Conservation (phyloP, 208 protist species). For the Eutreptiella sp. region DNA sequence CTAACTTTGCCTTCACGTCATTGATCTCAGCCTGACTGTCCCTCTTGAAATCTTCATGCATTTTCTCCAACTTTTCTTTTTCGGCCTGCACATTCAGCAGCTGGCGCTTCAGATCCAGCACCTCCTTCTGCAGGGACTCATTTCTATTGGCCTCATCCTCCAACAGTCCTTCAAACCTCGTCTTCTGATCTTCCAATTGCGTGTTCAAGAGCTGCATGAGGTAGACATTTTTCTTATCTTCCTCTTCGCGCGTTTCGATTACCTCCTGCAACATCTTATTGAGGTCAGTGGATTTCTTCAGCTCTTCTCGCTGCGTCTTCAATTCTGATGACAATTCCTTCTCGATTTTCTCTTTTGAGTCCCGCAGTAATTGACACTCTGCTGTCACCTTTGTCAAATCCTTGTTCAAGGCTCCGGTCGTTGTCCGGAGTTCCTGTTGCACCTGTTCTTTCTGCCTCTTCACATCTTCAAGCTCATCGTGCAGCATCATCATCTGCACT, state of each 20-base stretch:
- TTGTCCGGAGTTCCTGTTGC: slow-evolving; percentile 30
- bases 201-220: slow-evolving; percentile 71
- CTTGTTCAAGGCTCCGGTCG: not conserved
- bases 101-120: not conserved
- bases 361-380: slow-evolving; percentile 43
- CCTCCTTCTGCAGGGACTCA: not conserved
- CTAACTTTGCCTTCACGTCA: slow-evolving; percentile 62
- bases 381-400: slow-evolving; percentile 37
- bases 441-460: slow-evolving; percentile 33
- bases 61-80: not conserved
- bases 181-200: slow-evolving; percentile 64
- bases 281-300: slow-evolving; percentile 59
- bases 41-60: slow-evolving; percentile 6
- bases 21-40: slow-evolving; percentile 22
- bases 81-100: slow-evolving; percentile 8
- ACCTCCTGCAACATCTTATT: slow-evolving; percentile 62
- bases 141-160: slow-evolving; percentile 37
- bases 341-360: slow-evolving; percentile 43
- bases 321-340: slow-evolving; percentile 42
- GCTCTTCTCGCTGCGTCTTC: slow-evolving; percentile 50
- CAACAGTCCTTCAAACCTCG: slow-evolving; percentile 51
- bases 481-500: not conserved
- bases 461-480: not conserved
- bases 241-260: slow-evolving; percentile 55
- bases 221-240: slow-evolving; percentile 66